Evolutionary conservation across 139 green algal genomes (phyloP), one percentile per base, ranked within the genome.

Genomic region (Pseudopediastrum boryanum): DNA sequence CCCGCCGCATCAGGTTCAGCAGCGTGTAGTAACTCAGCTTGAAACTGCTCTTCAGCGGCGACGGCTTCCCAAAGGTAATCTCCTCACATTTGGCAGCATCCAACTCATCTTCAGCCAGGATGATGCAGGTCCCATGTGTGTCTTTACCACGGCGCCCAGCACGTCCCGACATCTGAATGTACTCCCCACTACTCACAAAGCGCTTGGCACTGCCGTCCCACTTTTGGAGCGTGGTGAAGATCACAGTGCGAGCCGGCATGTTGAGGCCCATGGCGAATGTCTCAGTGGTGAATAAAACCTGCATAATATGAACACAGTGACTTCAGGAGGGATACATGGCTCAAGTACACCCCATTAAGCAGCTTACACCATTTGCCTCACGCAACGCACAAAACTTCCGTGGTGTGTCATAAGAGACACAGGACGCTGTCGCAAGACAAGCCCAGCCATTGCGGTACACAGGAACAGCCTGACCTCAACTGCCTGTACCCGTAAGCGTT

Each of bases 191-290:
- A 36, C 25, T 50, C 35, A 12, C 69, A 21, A 31, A 79, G 44
- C 74, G 71, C 27, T 92, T 70, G 42, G 82, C 81, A 44, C 90
- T 68, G 8, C 96, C 96, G 79, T 99, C 96, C 80, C 86, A 99
- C 87, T 99, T 99, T 10, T 76, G 80, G 56, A 97, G 79, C 43
- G 82, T 82, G 0, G 91, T 96, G 87, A 99, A 99, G 10, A 99
- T 84, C 12, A 97, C 93, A 2, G 94, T 97, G 41, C 84, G 87
- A 19, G 96, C 96, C 1, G 96, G 96, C 96, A 99, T 99, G 92
- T 99, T 99, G 33, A 99, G 83, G 13, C 96, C 96, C 93, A 97
- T 99, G 62, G 96, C 92, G 88, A 99, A 99, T 13, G 95, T 98
- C 86, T 98, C 94, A 2, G 95, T 98, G 31, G 92, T 89, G 82